Evolutionary conservation across 2,329 filamentous ascomycete genomes (phyloP).

Genomic region (Ceratocystis albifundus): DNA sequence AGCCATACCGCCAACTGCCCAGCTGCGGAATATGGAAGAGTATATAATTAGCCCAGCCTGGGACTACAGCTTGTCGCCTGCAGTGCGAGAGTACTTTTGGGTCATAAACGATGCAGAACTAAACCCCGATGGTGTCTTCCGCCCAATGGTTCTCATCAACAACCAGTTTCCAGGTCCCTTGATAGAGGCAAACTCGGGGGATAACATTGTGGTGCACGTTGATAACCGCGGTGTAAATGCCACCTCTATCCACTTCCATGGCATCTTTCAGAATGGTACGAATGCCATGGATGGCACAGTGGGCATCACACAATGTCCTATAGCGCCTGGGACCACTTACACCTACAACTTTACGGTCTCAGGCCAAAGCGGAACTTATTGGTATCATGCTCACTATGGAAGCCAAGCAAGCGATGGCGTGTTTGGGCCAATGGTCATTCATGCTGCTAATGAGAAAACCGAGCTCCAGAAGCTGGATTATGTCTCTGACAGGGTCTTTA

Average conservation of each 20-base stretch:
- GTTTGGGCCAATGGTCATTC: conserved; percentile 54
- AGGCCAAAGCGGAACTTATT: conserved; percentile 39
- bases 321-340: conserved; percentile 50
- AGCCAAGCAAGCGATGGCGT: conserved; percentile 58
- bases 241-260: conserved; percentile 64
- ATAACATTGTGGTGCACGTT: conserved; percentile 57
- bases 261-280: conserved; percentile 64
- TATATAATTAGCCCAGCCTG: conserved; percentile 48
- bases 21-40: conserved; percentile 33
- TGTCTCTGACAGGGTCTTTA: conserved; percentile 46
- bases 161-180: conserved; percentile 62
- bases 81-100: conserved; percentile 47
- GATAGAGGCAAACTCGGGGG: conserved; percentile 62
- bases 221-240: conserved; percentile 55
- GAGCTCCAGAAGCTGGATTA: conserved; percentile 26
- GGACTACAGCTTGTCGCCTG: conserved; percentile 41
- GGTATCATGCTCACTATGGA: conserved; percentile 56
- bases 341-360: conserved; percentile 57
- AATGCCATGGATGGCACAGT: conserved; percentile 61
- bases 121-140: conserved; percentile 49
- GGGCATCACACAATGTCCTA: conserved; percentile 55
- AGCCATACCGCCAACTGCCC: conserved; percentile 22
- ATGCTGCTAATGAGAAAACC: conserved; percentile 39
- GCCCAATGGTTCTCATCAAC: conserved; percentile 58
- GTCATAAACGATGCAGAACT: conserved; percentile 45